These are phyloP conservation scores for Beauveria bassiana DNA, from an alignment of 2,329 filamentous ascomycete genomes.

Conservation along the genomic window DNA sequence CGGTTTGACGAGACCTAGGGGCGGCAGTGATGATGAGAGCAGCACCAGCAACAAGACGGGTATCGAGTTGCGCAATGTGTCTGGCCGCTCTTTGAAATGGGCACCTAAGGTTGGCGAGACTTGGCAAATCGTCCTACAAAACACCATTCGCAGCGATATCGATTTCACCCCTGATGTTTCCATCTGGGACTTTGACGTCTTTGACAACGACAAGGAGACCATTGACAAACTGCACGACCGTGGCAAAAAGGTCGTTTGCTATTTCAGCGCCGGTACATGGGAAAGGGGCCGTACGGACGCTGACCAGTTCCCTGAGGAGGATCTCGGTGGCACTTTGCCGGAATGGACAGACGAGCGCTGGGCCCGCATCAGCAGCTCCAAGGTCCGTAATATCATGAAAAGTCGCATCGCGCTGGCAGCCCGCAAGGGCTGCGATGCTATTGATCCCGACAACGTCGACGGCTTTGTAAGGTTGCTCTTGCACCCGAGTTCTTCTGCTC, in stretches of 20 bases:
- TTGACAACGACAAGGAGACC: constrained; percentile 37
- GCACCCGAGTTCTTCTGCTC: not conserved
- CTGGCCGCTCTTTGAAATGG: constrained; percentile 33
- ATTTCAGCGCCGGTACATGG: constrained; percentile 65
- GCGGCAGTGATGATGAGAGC: constrained; percentile 12
- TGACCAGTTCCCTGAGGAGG: constrained; percentile 41
- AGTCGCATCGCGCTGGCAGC: constrained; percentile 50
- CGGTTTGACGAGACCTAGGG: constrained; percentile 35
- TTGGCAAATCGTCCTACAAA: constrained; percentile 55
- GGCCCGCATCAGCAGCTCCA: constrained; percentile 50
- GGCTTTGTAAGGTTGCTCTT: constrained; percentile 41
- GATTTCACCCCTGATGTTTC: constrained; percentile 37
- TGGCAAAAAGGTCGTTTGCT: constrained; percentile 61
- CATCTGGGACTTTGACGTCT: constrained; percentile 44
- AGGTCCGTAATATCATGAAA: constrained; percentile 58
- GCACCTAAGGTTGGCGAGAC: constrained; percentile 41
- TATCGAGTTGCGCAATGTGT: constrained; percentile 18
- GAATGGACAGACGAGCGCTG: constrained; percentile 63
- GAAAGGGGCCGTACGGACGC: constrained; percentile 57
- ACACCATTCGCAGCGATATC: constrained; percentile 33
- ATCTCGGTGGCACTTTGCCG: constrained; percentile 50
- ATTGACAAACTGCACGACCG: constrained; percentile 49
- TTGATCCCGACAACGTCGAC: constrained; percentile 67
- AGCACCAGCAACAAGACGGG: constrained; percentile 6
- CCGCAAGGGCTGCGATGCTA: constrained; percentile 57